These are phyloP conservation scores for Microbotryum lychnidis-dioicae DNA, from an alignment of 1,284 basidiomycete genomes.

Conservation along the genomic window DNA sequence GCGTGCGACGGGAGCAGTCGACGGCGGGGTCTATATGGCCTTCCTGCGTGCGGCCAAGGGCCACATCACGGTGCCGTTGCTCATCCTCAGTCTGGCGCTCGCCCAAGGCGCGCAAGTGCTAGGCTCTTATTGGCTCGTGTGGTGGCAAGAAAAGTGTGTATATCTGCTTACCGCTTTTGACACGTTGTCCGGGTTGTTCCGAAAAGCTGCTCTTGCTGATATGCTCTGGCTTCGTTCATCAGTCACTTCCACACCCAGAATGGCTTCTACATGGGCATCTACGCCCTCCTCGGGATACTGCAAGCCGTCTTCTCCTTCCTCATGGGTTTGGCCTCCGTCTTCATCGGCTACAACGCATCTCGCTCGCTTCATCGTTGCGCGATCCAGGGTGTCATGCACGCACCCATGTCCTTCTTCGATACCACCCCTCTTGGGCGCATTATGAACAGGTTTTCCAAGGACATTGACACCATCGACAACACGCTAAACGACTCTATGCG, in stretches of 20 bases:
- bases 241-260: not conserved
- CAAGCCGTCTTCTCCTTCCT: conserved; percentile 55
- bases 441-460: conserved; percentile 57
- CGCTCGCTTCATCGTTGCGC: conserved; percentile 44
- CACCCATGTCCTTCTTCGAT: conserved; percentile 71
- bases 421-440: conserved; percentile 76
- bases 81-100: conserved; percentile 51
- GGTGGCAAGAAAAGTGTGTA: conserved; percentile 37
- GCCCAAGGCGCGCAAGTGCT: conserved; percentile 56
- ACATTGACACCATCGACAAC: conserved; percentile 73
- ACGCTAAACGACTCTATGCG: conserved; percentile 60
- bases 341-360: conserved; percentile 33
- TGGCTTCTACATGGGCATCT: conserved; percentile 63
- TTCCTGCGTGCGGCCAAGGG: conserved; percentile 61
- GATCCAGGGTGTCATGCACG: conserved; percentile 56
- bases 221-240: not conserved
- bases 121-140: conserved; percentile 42
- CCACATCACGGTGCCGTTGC: conserved; percentile 50
- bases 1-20: conserved; percentile 29
- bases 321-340: conserved; percentile 38
- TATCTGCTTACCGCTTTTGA: not conserved
- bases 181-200: too few relatives aligned
- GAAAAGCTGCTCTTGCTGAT: not conserved
- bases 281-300: conserved; percentile 55
- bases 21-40: conserved; percentile 51